A percentile compares a stretch with the other conserved stretches of the same genome.
phyloP scores from a whole-genome alignment of 192 early-diverging fungal species.

The Phycomyces blakesleeanus region DNA sequence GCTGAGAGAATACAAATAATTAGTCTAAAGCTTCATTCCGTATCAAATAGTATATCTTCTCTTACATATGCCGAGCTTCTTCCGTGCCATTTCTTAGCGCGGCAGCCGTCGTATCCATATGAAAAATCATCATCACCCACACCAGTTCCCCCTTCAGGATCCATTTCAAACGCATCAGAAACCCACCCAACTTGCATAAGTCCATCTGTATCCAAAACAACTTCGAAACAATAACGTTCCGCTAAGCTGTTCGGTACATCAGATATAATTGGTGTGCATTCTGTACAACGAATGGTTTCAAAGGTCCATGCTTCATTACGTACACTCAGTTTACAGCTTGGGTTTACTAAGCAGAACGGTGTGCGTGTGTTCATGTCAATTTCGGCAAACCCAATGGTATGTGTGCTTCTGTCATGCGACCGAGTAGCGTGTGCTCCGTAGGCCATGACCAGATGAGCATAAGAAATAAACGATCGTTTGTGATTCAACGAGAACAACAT shows the following conservation, averaged over 20 bases:
- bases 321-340: conserved; percentile 16
- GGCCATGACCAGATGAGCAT: conserved; percentile 12
- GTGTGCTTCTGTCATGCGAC: not conserved
- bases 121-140: conserved; percentile 66
- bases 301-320: conserved; percentile 36
- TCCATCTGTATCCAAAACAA: conserved; percentile 49
- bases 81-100: conserved; percentile 67
- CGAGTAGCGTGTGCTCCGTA: not conserved
- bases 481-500: not conserved
- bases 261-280: conserved; percentile 7
- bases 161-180: conserved; percentile 36
- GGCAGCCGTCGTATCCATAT: conserved; percentile 61
- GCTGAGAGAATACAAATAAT: not conserved
- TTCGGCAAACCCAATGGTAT: conserved; percentile 6
- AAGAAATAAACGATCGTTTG: conserved; percentile 11
- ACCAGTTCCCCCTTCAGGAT: conserved; percentile 64
- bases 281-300: conserved; percentile 24
- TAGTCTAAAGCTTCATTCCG: not conserved
- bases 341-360: conserved; percentile 20
- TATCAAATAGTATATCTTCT: conserved; percentile 34
- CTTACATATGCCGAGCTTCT: conserved; percentile 49
- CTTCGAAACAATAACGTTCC: conserved; percentile 42
- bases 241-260: not conserved
- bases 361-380: conserved; percentile 12
- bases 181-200: conserved; percentile 71